Evolutionary conservation across 768 basidiomycete species (phyloP), one percentile per base, ranked within the genome.

Genomic region (Dentipellis sp.): DNA sequence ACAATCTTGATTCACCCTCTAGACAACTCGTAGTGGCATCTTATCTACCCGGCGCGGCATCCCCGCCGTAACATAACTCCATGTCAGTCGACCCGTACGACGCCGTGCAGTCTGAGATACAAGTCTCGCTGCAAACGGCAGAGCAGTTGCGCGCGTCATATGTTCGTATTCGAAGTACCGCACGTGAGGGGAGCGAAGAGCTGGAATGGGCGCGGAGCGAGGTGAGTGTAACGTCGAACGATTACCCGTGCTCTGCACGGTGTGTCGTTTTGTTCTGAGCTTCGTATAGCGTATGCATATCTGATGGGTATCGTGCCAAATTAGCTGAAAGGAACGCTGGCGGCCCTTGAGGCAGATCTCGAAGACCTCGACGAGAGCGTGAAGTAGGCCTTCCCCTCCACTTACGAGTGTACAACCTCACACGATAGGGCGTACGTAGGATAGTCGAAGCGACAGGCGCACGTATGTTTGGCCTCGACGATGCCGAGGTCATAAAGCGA

Each of bases 281-380:
- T 3, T 29, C 29, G 29, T 29, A 3, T 3, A 3, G 29, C 29
- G 6, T 29, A 29, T 29, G 29, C 3, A 29, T 29, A 3, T 29
- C 29, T 29, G 29, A 29, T 6, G 6, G 3, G 29, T 29, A 21
- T 29, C 53, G 22, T 17, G n/a, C 16, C 21, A 14, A 36, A 47
- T 37, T 59, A 64, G 87, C 72, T 97, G 53, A 84, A 83, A 68
- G 84, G 83, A 0, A 88, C 88, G 1, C 77, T 98, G 9, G 78
- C 82, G 1, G 72, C 85, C 1, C 72, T 97, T 23, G 90, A 94
- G 65, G 86, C 87, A 0, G 94, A 97, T 71, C 67, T 95, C 21
- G 91, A 93, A 58, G 93, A 93, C 67, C 72, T 98, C n/a, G 94
- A 97, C 51, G 91, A 92, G 65, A 93, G 91, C 64, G 94, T 98